Evolutionary conservation across 2,329 filamentous ascomycete species (phyloP).

Genomic region (Fusarium mexicanum): DNA sequence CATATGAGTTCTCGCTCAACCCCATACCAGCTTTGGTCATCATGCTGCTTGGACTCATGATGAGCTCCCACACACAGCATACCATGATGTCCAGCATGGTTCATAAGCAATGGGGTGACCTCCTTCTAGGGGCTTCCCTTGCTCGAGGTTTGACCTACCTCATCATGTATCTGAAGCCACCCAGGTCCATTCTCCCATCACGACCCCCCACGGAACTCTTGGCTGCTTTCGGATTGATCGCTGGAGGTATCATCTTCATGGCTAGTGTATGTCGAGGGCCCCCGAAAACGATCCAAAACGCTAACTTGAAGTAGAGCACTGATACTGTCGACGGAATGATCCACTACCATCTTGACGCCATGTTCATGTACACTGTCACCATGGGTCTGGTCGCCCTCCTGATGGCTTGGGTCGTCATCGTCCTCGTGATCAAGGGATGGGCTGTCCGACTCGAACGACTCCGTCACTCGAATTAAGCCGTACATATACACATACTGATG

Average conservation of each 20-base stretch:
- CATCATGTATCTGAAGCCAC: slow-evolving; percentile 80
- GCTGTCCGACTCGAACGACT: slow-evolving; percentile 63
- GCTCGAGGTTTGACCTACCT: slow-evolving; percentile 84
- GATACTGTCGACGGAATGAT: slow-evolving; percentile 84
- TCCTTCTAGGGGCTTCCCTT: slow-evolving; percentile 83
- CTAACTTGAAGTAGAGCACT: slow-evolving; percentile 62
- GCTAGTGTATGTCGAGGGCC: slow-evolving; percentile 71
- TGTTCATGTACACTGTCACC: slow-evolving; percentile 91
- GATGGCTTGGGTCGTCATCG: slow-evolving; percentile 84
- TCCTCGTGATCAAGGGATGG: slow-evolving; percentile 90
- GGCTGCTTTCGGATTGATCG: slow-evolving; percentile 84
- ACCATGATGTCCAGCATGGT: slow-evolving; percentile 90
- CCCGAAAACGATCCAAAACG: neutral
- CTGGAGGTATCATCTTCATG: slow-evolving; percentile 93
- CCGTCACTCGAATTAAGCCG: neutral
- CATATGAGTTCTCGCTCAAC: slow-evolving; percentile 82
- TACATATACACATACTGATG: neutral
- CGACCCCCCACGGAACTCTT: slow-evolving; percentile 92
- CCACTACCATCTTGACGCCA: slow-evolving; percentile 80
- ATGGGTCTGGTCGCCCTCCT: slow-evolving; percentile 85
- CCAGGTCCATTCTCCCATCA: slow-evolving; percentile 80
- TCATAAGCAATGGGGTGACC: slow-evolving; percentile 90
- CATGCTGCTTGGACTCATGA: slow-evolving; percentile 89
- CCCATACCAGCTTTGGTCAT: slow-evolving; percentile 89
- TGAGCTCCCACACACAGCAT: slow-evolving; percentile 88